These are phyloP conservation scores for Huiozyma sinensis DNA, from an alignment of 805 yeast genomes.

Conservation along the genomic window DNA sequence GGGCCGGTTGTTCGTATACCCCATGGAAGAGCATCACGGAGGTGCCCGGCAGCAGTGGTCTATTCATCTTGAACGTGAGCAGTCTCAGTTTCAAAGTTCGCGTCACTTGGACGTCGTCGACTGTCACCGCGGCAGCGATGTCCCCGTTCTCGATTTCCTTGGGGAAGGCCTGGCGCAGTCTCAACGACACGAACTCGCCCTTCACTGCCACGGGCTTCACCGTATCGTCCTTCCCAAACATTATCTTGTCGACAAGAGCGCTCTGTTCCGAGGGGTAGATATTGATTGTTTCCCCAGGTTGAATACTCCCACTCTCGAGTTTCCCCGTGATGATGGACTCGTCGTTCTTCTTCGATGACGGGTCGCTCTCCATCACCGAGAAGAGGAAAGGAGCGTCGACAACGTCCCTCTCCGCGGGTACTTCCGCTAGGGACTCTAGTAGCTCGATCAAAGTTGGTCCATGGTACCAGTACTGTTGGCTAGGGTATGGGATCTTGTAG, in stretches of 20 bases:
- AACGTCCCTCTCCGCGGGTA: conserved; percentile 19
- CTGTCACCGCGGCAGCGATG: conserved; percentile 41
- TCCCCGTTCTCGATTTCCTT: conserved; percentile 56
- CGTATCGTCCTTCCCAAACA: conserved; percentile 14
- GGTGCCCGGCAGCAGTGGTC: conserved; percentile 73
- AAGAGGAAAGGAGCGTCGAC: conserved; percentile 40
- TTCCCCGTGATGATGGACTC: conserved; percentile 53
- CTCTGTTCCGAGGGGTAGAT: conserved; percentile 42
- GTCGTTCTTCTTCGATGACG: conserved; percentile 35
- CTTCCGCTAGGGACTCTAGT: conserved; percentile 39
- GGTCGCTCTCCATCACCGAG: conserved; percentile 50
- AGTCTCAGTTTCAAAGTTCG: conserved; percentile 46
- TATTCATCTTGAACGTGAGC: conserved; percentile 50
- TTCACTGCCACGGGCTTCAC: conserved; percentile 32
- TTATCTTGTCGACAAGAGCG: conserved; percentile 30
- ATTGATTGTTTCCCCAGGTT: conserved; percentile 56
- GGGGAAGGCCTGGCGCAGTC: conserved; percentile 25
- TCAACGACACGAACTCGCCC: conserved; percentile 46
- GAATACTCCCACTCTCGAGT: conserved; percentile 55
- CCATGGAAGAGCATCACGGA: conserved; percentile 71
- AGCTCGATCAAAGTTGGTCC: conserved; percentile 84
- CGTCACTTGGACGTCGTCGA: conserved; percentile 34
- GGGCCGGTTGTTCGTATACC: conserved; percentile 60
- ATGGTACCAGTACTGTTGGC: conserved; percentile 68
- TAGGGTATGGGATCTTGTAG: conserved; percentile 54